A percentile compares a stretch with the other conserved stretches of the same genome.
Evolutionary conservation across 352 stramenopile genomes (phyloP).

Genomic region (Globisporangium takayamanum): DNA sequence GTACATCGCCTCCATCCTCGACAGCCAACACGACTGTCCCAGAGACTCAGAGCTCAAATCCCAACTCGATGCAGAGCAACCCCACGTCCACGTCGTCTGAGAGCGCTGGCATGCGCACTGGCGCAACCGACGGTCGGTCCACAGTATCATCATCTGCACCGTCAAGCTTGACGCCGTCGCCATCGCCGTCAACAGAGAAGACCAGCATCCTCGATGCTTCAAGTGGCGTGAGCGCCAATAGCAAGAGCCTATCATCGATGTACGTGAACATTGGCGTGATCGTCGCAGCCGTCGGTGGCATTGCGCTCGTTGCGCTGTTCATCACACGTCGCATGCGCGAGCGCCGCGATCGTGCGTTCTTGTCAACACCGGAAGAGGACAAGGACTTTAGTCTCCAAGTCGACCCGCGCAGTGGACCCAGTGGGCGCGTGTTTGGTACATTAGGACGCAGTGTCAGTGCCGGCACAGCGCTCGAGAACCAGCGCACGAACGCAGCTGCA

Average conservation of each 20-base stretch:
- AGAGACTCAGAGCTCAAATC: neutral
- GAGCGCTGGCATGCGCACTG: no score
- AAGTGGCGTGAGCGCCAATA: neutral
- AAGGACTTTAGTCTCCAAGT: slow-evolving; percentile 21
- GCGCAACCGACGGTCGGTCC: neutral
- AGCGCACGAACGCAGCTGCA: neutral
- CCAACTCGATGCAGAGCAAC: slow-evolving; percentile 9
- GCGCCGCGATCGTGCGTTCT: slow-evolving; percentile 18
- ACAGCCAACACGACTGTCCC: neutral
- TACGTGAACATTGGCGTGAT: slow-evolving; percentile 46
- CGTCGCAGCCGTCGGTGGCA: slow-evolving; percentile 26
- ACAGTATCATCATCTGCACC: neutral
- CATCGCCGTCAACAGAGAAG: neutral
- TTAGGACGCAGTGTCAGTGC: neutral
- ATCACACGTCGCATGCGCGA: slow-evolving; percentile 30
- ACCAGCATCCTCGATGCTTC: slow-evolving; percentile 1
- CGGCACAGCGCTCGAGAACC: neutral
- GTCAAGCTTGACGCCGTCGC: neutral
- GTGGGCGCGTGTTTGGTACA: neutral
- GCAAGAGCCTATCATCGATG: slow-evolving; percentile 15
- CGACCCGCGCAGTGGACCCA: slow-evolving; percentile 7
- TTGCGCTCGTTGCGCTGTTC: slow-evolving; percentile 44
- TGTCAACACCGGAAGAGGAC: slow-evolving; percentile 23
- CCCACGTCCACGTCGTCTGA: neutral
- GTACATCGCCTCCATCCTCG: neutral